Conservation (phyloP, 2,329 filamentous ascomycete species). For the Hawksworthiomyces lignivorus region DNA sequence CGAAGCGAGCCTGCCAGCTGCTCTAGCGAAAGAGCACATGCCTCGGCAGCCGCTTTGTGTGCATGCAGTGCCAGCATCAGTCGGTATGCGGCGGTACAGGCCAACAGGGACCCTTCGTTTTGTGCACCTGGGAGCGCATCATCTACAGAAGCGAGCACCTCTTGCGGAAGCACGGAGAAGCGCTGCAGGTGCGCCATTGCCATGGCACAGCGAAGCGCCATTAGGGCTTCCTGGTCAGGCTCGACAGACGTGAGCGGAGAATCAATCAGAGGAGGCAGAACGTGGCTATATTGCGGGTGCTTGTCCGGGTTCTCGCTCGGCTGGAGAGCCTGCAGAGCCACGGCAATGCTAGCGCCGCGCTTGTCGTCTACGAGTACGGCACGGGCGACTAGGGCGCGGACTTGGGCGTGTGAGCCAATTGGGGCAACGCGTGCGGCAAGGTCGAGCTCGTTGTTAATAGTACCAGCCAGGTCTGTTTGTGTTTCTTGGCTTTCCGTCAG, state of each 20-base stretch:
- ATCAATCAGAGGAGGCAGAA: slow-evolving; percentile 37
- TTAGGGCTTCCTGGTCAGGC: slow-evolving; percentile 43
- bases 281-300: slow-evolving; percentile 21
- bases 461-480: not conserved
- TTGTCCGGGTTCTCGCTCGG: slow-evolving; percentile 29
- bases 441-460: slow-evolving; percentile 43
- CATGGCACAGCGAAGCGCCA: slow-evolving; percentile 53
- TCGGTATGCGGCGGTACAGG: slow-evolving; percentile 51
- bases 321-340: slow-evolving; percentile 45
- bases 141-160: slow-evolving; percentile 40
- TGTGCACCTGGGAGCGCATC: slow-evolving; percentile 33
- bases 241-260: slow-evolving; percentile 31
- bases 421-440: slow-evolving; percentile 69
- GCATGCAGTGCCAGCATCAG: slow-evolving; percentile 46
- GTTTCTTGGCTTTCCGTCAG: not conserved
- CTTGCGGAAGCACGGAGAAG: slow-evolving; percentile 31
- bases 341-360: slow-evolving; percentile 48
- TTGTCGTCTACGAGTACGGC: slow-evolving; percentile 48
- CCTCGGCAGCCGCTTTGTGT: slow-evolving; percentile 39
- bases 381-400: slow-evolving; percentile 51
- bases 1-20: slow-evolving; percentile 49
- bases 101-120: slow-evolving; percentile 33
- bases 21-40: slow-evolving; percentile 44
- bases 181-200: slow-evolving; percentile 51
- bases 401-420: slow-evolving; percentile 63